Base-by-base conservation (phyloP, 257 asterid genomes). In the Nicotiana undulata region DNA sequence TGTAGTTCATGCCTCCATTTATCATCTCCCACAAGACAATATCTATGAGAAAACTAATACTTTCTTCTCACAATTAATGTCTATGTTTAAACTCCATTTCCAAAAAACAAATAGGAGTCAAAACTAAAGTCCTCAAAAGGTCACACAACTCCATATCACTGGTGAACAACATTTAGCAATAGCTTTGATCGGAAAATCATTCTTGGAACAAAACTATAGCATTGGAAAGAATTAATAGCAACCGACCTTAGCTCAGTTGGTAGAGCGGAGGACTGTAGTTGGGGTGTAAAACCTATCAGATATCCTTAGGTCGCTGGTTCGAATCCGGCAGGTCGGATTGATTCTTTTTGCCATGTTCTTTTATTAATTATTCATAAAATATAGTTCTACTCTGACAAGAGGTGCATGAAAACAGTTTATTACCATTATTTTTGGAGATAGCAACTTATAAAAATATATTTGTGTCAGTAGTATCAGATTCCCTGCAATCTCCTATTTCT, bases 301-400 rank as follows among this genome's bases (percentile, higher is more conserved):
- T 59, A 77, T 77, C 52, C 58, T 77, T 77, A 86, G 86, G 89
- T 86, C 86, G 80, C 87, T 86, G 88, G 88, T 84, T 86, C 86
- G 86, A 84, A 82, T 86, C 89, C 89, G 89, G 89, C 81, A 86
- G 89, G 86, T 84, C 86, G 83, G 89, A 86, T 40, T 24, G 9
- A 24, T 74, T 49, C 61, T 56, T 56, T 55, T 56, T 18, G 12
- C 11, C 9, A 5, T 7, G 1, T 56, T 17, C 3, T 18, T 6
- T 18, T 6, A 6, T 3, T 40, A 51, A 6, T n/a, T 56, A 18
- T 56, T 17, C 61, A 56, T 56, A 56, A 18, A 56, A 56, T 56
- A 56, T 18, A 56, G 11, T 56, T 26, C 63, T 9, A 18, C 26
- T 56, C 26, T 56, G 26, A 56, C 10, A 55, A 17, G 63, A 18